Base-by-base conservation (phyloP, 2,329 filamentous ascomycete species). In the Truncatella angustata region DNA sequence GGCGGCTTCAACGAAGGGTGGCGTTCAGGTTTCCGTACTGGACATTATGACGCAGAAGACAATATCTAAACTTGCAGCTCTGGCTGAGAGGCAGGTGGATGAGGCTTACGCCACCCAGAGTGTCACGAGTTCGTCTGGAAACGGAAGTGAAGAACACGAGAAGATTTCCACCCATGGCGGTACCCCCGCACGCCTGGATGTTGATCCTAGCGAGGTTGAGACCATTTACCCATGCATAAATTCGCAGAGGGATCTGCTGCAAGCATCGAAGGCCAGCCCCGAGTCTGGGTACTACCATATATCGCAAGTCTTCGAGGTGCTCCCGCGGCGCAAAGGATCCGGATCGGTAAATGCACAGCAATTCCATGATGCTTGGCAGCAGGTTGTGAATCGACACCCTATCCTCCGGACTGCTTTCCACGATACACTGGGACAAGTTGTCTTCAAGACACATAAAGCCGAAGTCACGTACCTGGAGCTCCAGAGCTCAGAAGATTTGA, bases 51-150 rank as follows among this genome's bases (percentile, higher is more conserved):
- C 50, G 5, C 50, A 52, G 35, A 52, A 48, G 12, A 52, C 43
- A 3, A 52, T 52, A 4, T 18, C 50, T 9, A 52, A 52, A 36
- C 47, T 52, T 10, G 50, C 50, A 11, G 44, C 43, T 5, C 16
- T 52, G 5, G 43, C 50, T 5, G 50, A 52, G 6, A 30, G 20
- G 18, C 46, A 48, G 36, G 43, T 52, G 9, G 50, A 52, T 3
- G 50, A 52, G 23, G 50, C 50, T 5, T 52, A 52, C 28, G 50
- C 50, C 9, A 52, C 50, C 6, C 50, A 52, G 26, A 52, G 50
- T 7, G 34, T 52, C 4, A 52, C 50, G 9, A 52, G 50, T 35
- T 44, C 40, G n/a, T 52, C 50, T n/a, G 50, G 45, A 23, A 6
- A 24, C 1, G 28, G 34, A 5, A 47, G 43, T 23, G 50, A 52